Evolutionary conservation across 768 basidiomycete species (phyloP), one percentile per base, ranked within the genome.

Genomic region (Hygrocybe coccinea): DNA sequence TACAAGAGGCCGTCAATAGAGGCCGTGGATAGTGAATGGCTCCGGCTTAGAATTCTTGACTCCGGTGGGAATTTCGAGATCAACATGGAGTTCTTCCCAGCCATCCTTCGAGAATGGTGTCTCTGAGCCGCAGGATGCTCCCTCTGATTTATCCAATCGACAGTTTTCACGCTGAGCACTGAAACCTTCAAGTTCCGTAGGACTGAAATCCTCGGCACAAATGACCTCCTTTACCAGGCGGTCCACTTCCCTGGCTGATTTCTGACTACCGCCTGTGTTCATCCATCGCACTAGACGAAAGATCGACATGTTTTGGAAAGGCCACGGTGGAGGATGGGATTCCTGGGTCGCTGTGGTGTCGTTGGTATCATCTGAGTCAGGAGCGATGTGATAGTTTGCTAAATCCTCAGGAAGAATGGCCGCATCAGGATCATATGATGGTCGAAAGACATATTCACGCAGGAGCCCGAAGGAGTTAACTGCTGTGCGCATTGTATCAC

Each of bases 1-100:
- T 1, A 62, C 48, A 5, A 73, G 50, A 0, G 46, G 49, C 0
- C 70, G 65, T 54, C 67, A 53, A 43, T 63, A 62, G 10, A 76
- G 56, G 0, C 66, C 67, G 0, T 58, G 35, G 1, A 74, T 8
- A 29, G 29, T 4, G 29, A 29, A 29, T 29, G 29, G 29, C 3
- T 3, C 29, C 8, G 29, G 29, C 29, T 29, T 8, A 29, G 12
- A 9, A 15, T 53, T 25, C 22, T 58, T 60, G 25, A 54, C 59
- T 1, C 55, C 54, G 41, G 55, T 56, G 3, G 65, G 64, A 6
- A 59, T 60, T 17, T 24, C 43, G 9, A 57, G 69, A 47, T 17
- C 46, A 17, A 61, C 59, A 22, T 19, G 39, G 2, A 25, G 37
- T 29, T 51, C 62, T 37, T 48, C 29, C 63, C 63, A 65, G 0